Evolutionary conservation across 306 rosid genomes (phyloP).

Genomic region (Rosa rugosa): DNA sequence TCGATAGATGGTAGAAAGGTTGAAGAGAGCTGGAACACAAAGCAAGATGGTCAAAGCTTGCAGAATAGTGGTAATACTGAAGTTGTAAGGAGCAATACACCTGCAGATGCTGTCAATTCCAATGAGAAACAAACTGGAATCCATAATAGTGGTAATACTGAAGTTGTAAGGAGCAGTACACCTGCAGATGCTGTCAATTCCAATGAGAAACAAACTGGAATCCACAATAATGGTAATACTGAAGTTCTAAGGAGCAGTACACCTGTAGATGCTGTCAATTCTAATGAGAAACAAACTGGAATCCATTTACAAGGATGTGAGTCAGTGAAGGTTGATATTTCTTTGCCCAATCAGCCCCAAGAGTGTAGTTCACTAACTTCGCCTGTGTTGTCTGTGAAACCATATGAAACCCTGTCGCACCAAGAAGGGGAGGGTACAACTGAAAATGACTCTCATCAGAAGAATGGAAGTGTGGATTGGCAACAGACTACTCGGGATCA

Average conservation of each 20-base stretch:
- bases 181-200: slow-evolving; percentile 48
- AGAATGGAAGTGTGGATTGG: slow-evolving; percentile 46
- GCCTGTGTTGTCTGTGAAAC: slow-evolving; percentile 37
- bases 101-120: slow-evolving; percentile 49
- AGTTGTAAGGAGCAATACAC: slow-evolving; percentile 40
- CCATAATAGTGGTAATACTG: slow-evolving; percentile 37
- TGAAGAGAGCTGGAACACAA: slow-evolving; percentile 34
- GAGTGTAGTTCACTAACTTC: slow-evolving; percentile 43
- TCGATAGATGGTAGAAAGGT: slow-evolving; percentile 29
- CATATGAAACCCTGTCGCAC: slow-evolving; percentile 28
- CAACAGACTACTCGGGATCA: slow-evolving; percentile 44
- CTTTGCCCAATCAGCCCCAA: slow-evolving; percentile 38
- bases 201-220: slow-evolving; percentile 40
- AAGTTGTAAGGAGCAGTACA: slow-evolving; percentile 41
- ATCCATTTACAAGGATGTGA: slow-evolving; percentile 35
- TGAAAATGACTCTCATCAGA: slow-evolving; percentile 37
- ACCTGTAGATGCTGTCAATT: slow-evolving; percentile 48
- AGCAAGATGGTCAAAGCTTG: slow-evolving; percentile 37
- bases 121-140: slow-evolving; percentile 38
- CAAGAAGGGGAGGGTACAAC: slow-evolving; percentile 40
- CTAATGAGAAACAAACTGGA: slow-evolving; percentile 41
- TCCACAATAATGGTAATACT: slow-evolving; percentile 30
- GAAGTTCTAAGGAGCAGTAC: slow-evolving; percentile 48
- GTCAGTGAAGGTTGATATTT: slow-evolving; percentile 38
- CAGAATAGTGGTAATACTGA: slow-evolving; percentile 45